These are phyloP conservation scores for Venturiaceae sp. DNA, from an alignment of 2,329 filamentous ascomycete genomes.

Conservation along the genomic window DNA sequence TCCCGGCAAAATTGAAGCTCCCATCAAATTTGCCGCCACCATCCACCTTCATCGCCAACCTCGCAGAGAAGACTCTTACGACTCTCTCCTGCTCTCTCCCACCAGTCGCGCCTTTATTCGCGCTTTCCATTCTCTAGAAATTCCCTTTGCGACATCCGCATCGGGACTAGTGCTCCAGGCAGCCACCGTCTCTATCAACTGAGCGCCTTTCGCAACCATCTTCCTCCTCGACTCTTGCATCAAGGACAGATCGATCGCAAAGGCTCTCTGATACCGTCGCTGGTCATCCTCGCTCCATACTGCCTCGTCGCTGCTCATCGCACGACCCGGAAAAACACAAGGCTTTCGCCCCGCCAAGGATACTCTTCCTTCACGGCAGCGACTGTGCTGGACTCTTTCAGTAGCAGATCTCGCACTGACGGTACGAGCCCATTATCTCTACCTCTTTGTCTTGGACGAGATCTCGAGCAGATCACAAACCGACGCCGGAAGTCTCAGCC, in stretches of 20 bases:
- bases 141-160: neutral
- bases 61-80: neutral
- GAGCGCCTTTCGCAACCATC: neutral
- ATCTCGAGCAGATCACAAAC: neutral
- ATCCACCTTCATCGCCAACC: neutral
- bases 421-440: conserved; percentile 5
- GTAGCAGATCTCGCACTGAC: conserved; percentile 7
- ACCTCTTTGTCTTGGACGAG: neutral
- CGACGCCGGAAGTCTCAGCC: conserved; percentile 1
- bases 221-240: neutral
- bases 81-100: neutral
- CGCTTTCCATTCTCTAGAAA: neutral
- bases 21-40: neutral
- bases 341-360: neutral
- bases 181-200: neutral
- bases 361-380: neutral
- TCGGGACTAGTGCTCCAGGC: neutral
- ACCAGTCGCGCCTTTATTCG: neutral
- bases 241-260: neutral
- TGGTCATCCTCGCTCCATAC: neutral
- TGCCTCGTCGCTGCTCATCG: neutral
- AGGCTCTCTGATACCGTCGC: neutral
- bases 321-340: neutral
- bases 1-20: neutral
- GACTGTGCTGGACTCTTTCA: conserved; percentile 7